These are phyloP conservation scores for Dryas octopetala DNA, from an alignment of 306 rosid genomes.

Conservation along the genomic window DNA sequence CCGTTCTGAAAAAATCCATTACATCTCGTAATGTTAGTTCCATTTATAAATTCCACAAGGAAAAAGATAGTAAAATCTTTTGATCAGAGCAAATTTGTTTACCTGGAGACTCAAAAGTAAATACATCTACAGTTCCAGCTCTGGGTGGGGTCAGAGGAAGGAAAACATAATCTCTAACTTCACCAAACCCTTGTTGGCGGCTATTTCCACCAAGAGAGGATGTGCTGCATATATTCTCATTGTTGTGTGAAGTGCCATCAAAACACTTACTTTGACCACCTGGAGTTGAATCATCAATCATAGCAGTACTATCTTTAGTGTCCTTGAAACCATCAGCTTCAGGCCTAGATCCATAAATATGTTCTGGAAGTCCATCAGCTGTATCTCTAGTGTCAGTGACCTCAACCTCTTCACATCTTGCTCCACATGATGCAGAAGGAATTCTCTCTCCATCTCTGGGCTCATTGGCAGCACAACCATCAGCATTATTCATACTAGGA, in stretches of 20 bases:
- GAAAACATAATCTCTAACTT: constrained; percentile 28
- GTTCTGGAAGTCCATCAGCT: constrained; percentile 8
- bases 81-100: constrained; percentile 7
- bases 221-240: constrained; percentile 7
- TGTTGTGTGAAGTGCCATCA: constrained; percentile 22
- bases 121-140: constrained; percentile 42
- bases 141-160: constrained; percentile 56
- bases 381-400: constrained; percentile 21
- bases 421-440: constrained; percentile 18
- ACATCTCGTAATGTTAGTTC: constrained; percentile 22
- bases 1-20: constrained; percentile 36
- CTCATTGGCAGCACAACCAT: constrained; percentile 17
- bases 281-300: constrained; percentile 11
- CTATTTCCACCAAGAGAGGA: constrained; percentile 19
- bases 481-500: constrained; percentile 17
- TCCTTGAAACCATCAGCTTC: constrained; percentile 14
- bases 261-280: neutral
- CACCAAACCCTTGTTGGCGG: constrained; percentile 10
- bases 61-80: neutral
- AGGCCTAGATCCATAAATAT: constrained; percentile 14
- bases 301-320: constrained; percentile 6
- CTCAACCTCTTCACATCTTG: constrained; percentile 19
- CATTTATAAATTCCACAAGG: neutral
- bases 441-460: constrained; percentile 20
- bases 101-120: constrained; percentile 49